These are phyloP conservation scores for Meyerozyma smithsonii DNA, from an alignment of 1,139 yeast genomes.

Conservation along the genomic window DNA sequence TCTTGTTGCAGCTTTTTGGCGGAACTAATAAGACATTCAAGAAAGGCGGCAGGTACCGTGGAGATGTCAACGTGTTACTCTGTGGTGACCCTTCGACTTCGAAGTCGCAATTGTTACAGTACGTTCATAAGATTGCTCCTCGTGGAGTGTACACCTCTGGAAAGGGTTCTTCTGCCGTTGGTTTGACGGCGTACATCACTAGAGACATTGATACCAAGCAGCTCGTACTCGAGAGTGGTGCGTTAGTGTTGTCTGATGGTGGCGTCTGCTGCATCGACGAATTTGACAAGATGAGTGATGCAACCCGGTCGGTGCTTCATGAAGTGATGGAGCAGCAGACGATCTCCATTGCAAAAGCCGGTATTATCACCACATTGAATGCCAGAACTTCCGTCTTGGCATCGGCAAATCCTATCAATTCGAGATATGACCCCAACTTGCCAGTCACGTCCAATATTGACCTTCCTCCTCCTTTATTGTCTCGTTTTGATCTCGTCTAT, in stretches of 20 bases:
- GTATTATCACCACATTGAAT: slow-evolving; percentile 91
- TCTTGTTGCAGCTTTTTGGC: slow-evolving; percentile 85
- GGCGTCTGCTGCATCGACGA: slow-evolving; percentile 99
- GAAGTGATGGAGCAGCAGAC: slow-evolving; percentile 99
- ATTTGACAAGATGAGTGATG: slow-evolving; percentile 94
- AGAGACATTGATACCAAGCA: slow-evolving; percentile 92
- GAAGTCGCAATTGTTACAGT: slow-evolving; percentile 87
- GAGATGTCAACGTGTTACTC: slow-evolving; percentile 82
- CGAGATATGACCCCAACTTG: slow-evolving; percentile 85
- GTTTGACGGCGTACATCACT: slow-evolving; percentile 94
- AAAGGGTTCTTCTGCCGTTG: slow-evolving; percentile 98
- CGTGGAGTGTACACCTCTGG: slow-evolving; percentile 98
- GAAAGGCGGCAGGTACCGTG: slow-evolving; percentile 94
- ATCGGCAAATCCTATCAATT: slow-evolving; percentile 96
- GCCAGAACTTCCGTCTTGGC: slow-evolving; percentile 96
- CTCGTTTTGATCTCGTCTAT: slow-evolving; percentile 92
- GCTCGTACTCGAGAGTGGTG: slow-evolving; percentile 92
- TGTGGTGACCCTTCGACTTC: slow-evolving; percentile 99
- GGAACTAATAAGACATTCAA: slow-evolving; percentile 87
- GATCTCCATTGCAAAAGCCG: slow-evolving; percentile 96
- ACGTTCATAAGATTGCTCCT: slow-evolving; percentile 96
- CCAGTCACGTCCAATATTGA: slow-evolving; percentile 96
- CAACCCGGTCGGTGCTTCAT: slow-evolving; percentile 91
- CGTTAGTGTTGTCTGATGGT: slow-evolving; percentile 93
- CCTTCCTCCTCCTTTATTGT: slow-evolving; percentile 89